These are phyloP conservation scores for Paraurostyla sp. DNA, from an alignment of 73 alveolate species.

Conservation along the genomic window DNA sequence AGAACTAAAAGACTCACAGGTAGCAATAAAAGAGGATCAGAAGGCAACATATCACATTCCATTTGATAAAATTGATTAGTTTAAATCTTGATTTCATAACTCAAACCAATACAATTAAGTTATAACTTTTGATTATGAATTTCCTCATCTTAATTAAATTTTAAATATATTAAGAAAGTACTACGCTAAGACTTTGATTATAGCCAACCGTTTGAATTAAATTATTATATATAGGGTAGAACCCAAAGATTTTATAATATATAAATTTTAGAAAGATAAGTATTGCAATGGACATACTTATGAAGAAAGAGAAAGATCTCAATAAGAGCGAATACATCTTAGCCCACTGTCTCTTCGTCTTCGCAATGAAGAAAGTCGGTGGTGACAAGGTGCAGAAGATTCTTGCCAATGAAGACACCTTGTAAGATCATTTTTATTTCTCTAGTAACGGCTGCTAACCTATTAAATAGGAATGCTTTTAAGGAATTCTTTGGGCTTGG, in stretches of 20 bases:
- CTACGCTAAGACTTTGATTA: too few relatives aligned
- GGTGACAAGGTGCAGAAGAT: slow-evolving; percentile 75
- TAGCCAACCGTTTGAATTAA: slow-evolving; percentile 49
- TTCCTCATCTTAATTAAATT: too few relatives aligned
- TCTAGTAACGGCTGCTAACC: slow-evolving; percentile 12
- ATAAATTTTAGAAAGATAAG: not conserved
- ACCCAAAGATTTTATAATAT: not conserved
- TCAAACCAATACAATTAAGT: not conserved
- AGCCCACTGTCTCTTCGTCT: slow-evolving; percentile 42
- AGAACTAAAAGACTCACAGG: not conserved
- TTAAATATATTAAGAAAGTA: too few relatives aligned
- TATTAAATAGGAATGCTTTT: slow-evolving; percentile 68
- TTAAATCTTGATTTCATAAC: not conserved
- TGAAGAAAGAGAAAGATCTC: slow-evolving; percentile 27
- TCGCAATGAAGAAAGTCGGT: slow-evolving; percentile 64
- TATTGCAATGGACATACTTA: slow-evolving; percentile 36
- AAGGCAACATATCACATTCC: too few relatives aligned
- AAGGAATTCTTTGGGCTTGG: slow-evolving; percentile 68
- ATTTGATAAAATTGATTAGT: not conserved
- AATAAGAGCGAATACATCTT: slow-evolving; percentile 57
- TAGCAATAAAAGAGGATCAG: not conserved
- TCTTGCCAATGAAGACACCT: slow-evolving; percentile 73
- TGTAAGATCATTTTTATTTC: slow-evolving; percentile 47
- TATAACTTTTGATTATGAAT: too few relatives aligned
- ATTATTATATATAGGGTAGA: slow-evolving; percentile 24